These are phyloP conservation scores for Auriculariales sp. DNA, from an alignment of 768 basidiomycete species.

Conservation along the genomic window DNA sequence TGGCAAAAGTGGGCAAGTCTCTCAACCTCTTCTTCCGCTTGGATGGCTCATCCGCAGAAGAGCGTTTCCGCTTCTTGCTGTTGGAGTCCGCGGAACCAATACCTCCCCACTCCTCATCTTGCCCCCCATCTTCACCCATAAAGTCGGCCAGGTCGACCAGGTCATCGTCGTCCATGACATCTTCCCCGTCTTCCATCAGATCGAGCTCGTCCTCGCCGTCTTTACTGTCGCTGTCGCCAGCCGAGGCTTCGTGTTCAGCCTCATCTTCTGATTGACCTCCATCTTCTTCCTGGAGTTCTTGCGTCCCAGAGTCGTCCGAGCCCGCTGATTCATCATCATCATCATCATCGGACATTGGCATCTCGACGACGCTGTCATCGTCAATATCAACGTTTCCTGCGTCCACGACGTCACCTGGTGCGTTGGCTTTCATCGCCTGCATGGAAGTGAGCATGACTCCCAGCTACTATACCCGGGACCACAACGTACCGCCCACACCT, in stretches of 20 bases:
- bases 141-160: constrained; percentile 43
- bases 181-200: constrained; percentile 47
- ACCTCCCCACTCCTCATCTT: constrained; percentile 43
- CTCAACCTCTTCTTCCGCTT: constrained; percentile 53
- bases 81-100: constrained; percentile 14
- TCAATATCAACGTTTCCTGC: too few relatives aligned
- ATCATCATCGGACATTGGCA: constrained; percentile 6
- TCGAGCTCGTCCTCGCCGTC: constrained; percentile 33
- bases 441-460: not conserved
- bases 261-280: constrained; percentile 16
- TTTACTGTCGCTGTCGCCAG: constrained; percentile 15
- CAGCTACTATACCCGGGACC: not conserved
- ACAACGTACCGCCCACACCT: constrained; percentile 76
- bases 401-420: constrained; percentile 42
- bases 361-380: constrained; percentile 17
- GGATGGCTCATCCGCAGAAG: constrained; percentile 16
- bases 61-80: constrained; percentile 12
- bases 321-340: constrained; percentile 6
- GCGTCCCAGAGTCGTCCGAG: constrained; percentile 15
- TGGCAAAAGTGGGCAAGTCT: constrained; percentile 67
- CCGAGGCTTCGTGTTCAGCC: constrained; percentile 7
- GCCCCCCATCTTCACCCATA: constrained; percentile 29
- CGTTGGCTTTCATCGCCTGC: constrained; percentile 80
- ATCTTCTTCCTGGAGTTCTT: constrained; percentile 18
- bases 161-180: constrained; percentile 36